Conservation (phyloP, 441 rosid species). For the Erodium texanum region DNA sequence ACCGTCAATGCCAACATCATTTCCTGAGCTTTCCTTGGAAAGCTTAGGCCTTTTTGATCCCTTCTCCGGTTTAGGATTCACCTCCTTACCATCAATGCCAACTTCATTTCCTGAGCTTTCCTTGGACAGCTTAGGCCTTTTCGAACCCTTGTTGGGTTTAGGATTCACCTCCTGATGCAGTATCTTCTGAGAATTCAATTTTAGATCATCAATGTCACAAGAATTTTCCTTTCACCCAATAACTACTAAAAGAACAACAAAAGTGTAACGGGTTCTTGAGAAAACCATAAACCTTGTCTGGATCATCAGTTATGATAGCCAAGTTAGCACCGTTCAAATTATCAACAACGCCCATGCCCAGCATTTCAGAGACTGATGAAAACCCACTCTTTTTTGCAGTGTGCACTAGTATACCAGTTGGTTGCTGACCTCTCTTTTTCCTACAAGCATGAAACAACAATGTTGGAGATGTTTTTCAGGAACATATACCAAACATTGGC, state of each 20-base stretch:
- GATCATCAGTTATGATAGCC: constrained; percentile 19
- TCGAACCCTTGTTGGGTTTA: constrained; percentile 15
- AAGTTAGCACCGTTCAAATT: constrained; percentile 26
- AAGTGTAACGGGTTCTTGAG: neutral
- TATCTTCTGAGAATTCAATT: constrained; percentile 17
- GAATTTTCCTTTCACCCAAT: constrained; percentile 47
- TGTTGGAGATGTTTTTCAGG: constrained; percentile 7
- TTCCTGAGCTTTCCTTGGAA: constrained; percentile 17
- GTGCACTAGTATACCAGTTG: constrained; percentile 59
- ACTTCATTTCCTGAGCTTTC: constrained; percentile 16
- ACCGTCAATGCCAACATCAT: constrained; percentile 6
- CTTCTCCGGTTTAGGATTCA: constrained; percentile 16
- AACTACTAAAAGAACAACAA: constrained; percentile 15
- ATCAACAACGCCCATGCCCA: constrained; percentile 37
- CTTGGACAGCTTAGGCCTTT: constrained; percentile 18
- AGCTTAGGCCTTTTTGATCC: constrained; percentile 17
- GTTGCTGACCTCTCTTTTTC: constrained; percentile 69
- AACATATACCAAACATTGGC: neutral
- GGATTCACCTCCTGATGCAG: neutral
- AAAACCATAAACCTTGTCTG: constrained; percentile 29
- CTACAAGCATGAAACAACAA: constrained; percentile 24
- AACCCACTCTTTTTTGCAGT: constrained; percentile 64
- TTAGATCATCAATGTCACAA: constrained; percentile 23
- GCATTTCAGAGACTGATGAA: constrained; percentile 62
- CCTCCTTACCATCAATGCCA: neutral